Evolutionary conservation across 768 basidiomycete species (phyloP).

Genomic region (Lactarius hatsudake): DNA sequence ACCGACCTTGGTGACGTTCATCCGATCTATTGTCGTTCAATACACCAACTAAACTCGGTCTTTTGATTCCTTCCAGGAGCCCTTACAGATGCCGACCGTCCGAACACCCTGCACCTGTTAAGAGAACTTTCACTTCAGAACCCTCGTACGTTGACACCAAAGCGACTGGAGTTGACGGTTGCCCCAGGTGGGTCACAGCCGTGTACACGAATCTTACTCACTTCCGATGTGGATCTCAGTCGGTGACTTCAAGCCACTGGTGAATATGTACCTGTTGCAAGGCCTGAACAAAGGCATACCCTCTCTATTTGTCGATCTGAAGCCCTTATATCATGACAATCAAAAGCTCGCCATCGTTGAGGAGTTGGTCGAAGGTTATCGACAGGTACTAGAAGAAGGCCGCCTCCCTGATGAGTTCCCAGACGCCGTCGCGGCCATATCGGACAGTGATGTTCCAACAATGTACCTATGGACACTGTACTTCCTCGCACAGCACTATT

Average conservation of each 20-base stretch:
- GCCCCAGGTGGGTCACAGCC: slow-evolving; percentile 43
- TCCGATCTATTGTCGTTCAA: slow-evolving; percentile 1
- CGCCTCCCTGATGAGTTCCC: slow-evolving; percentile 11
- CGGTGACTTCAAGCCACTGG: slow-evolving; percentile 64
- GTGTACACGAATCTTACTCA: background rate
- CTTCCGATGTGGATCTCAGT: slow-evolving; percentile 38
- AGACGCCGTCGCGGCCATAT: slow-evolving; percentile 10
- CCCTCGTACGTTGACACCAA: slow-evolving; percentile 68
- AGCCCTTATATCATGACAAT: slow-evolving; percentile 68
- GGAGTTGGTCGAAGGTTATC: slow-evolving; percentile 56
- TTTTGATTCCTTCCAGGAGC: slow-evolving; percentile 32
- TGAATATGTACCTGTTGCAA: slow-evolving; percentile 61
- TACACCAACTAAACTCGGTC: background rate
- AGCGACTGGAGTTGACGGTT: slow-evolving; percentile 68
- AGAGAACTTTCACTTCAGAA: slow-evolving; percentile 57
- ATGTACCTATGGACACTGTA: slow-evolving; percentile 93
- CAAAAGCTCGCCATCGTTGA: slow-evolving; percentile 69
- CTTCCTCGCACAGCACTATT: slow-evolving; percentile 89
- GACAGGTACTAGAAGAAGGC: slow-evolving; percentile 37
- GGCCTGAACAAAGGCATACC: slow-evolving; percentile 85
- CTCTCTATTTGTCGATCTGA: slow-evolving; percentile 90
- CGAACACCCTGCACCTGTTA: slow-evolving; percentile 55
- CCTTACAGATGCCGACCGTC: slow-evolving; percentile 48
- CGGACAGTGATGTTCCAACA: slow-evolving; percentile 58
- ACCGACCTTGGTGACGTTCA: slow-evolving; percentile 56